Evolutionary conservation across 106 monocot genomes (phyloP).

Genomic region (Dendrobium huoshanense): DNA sequence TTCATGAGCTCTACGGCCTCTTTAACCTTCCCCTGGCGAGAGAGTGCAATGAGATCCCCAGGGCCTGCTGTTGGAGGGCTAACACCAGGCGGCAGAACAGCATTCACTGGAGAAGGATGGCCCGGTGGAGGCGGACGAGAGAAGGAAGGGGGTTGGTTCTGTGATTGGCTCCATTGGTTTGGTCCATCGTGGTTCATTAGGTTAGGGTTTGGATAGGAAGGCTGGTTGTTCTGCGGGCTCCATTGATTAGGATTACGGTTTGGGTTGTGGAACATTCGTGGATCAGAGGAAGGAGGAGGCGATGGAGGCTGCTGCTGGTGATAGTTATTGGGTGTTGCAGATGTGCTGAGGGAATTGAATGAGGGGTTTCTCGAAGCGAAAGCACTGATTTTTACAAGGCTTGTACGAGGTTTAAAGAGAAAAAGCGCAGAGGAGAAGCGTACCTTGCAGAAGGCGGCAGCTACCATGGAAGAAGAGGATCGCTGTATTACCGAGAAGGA

Average conservation of each 20-base stretch:
- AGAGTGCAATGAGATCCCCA: slow-evolving; percentile 45
- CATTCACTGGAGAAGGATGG: neutral
- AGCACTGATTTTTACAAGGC: neutral
- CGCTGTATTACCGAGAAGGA: slow-evolving; percentile 16
- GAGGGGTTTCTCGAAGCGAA: neutral
- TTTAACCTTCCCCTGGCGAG: slow-evolving; percentile 56
- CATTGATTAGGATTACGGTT: slow-evolving; percentile 15
- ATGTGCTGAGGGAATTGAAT: slow-evolving; percentile 18
- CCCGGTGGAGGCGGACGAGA: neutral
- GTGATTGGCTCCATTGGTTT: slow-evolving; percentile 17
- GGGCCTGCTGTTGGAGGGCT: slow-evolving; percentile 32
- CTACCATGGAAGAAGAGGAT: slow-evolving; percentile 16
- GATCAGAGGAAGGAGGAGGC: slow-evolving; percentile 7
- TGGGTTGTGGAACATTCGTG: slow-evolving; percentile 10
- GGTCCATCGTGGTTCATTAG: slow-evolving; percentile 1
- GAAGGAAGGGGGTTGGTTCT: slow-evolving; percentile 6
- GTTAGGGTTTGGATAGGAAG: slow-evolving; percentile 4
- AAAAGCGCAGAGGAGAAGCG: slow-evolving; percentile 1
- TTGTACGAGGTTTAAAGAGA: slow-evolving; percentile 16
- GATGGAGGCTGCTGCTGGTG: slow-evolving; percentile 11
- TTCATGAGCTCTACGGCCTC: slow-evolving; percentile 55
- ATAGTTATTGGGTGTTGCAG: slow-evolving; percentile 19
- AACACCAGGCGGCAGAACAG: slow-evolving; percentile 3
- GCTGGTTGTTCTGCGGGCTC: slow-evolving; percentile 7
- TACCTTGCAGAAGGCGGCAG: neutral